Base-by-base conservation (phyloP, 2,329 filamentous ascomycete genomes). In the Fusarium robinianum region DNA sequence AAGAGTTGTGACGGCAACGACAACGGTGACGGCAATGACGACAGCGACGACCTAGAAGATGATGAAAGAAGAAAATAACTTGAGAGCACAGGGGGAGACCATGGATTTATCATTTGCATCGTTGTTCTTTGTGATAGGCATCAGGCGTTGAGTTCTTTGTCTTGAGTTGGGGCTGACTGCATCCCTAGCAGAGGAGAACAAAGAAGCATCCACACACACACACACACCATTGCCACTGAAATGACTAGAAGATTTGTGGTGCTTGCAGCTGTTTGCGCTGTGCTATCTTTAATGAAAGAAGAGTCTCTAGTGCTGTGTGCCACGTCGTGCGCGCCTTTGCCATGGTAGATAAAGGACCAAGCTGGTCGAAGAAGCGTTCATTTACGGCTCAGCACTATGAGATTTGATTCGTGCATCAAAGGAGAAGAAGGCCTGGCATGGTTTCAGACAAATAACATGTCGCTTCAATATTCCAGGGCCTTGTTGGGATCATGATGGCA, bases 181-280 rank as follows among this genome's bases (percentile, higher is more conserved):
- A 17, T 41, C 24, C 16, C 27, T 38, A 29, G 29, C 15, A 23
- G 15, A 2, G 12, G 15, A 42, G 41, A 57, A 60, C 57, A 60
- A 60, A 60, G 57, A 48, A 46, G 1, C n/a, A 16, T 3, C 27
- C 34, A 18, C 15, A 34, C 31, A 14, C 25, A 8, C 44, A 42
- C 29, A 49, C 22, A 8, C 8, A 6, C 6, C 19, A n/a, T 7
- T 38, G 9, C 29, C 7, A 9, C 16, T 19, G 17, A n/a, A n/a
- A n/a, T n/a, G n/a, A n/a, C n/a, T n/a, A n/a, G n/a, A n/a, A n/a
- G n/a, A n/a, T n/a, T 11, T 15, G 7, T 19, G 41, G 30, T 31
- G 18, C 38, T 25, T 19, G 35, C 23, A 22, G 15, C 19, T 41
- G 12, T 30, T 14, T 22, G 25, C 45, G 34, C 39, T 29, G 26